Base-by-base conservation (phyloP, 1,284 basidiomycete genomes). In the Austroboletus novae-zelandiae region DNA sequence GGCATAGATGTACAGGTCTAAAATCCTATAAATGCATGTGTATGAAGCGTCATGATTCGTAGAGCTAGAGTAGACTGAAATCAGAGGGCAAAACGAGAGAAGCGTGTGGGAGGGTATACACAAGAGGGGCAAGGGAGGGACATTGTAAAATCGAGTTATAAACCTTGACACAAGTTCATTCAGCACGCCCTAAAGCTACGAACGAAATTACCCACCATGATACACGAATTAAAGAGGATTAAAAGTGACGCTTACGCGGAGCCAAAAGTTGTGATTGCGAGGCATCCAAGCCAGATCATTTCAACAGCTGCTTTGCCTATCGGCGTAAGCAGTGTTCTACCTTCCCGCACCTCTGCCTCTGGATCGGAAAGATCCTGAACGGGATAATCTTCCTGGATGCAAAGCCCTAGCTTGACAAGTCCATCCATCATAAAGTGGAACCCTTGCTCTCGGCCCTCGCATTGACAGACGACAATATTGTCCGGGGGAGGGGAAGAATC, bases 271-370 rank as follows among this genome's bases (percentile, higher is more conserved):
- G 83, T 85, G 52, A 91, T 73, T 9, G 89, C 86, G 62, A 91
- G 75, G 52, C 83, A 83, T 10, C 87, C 89, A 41, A 87, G 72
- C 86, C 88, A 91, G 23, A 83, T 83, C 85, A 91, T 87, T 72
- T 91, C 89, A 55, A 89, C 75, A 20, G 82, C 84, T 3, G 89
- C 86, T 53, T 79, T 76, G 31, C 89, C 89, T 46, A 91, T 79
- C 1, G 86, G 80, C 9, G 84, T 91, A 54, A 88, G 71, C 47
- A 47, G 53, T 53, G 43, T 61, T 39, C 64, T 65, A 46, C 74
- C 71, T 43, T 73, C 67, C 15, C 63, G 62, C 41, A 72, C 71
- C 17, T 69, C 71, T 46, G 72, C 72, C 51, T 79, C 77, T 45
- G 58, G 58, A 30, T 58, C 55, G 1, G 62, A 56, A 18, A 60